Evolutionary conservation across 495 filamentous ascomycete genomes (phyloP).

Genomic region (Bathelium albidoporum): DNA sequence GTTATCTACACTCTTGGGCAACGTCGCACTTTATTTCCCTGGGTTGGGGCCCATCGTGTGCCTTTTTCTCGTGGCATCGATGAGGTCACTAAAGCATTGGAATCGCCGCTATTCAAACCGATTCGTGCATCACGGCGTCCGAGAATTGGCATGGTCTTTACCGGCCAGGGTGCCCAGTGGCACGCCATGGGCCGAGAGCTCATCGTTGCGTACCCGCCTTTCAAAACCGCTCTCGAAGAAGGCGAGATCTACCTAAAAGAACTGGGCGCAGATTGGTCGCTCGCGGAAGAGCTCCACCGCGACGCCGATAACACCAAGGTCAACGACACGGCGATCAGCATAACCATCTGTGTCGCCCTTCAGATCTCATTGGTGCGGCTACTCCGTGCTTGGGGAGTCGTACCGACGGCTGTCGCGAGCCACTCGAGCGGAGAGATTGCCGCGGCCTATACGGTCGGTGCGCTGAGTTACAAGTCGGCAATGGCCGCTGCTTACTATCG

Average conservation of each 20-base stretch:
- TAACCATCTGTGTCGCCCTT: constrained; percentile 22
- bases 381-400: constrained; percentile 24
- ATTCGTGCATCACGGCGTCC: not conserved
- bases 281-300: constrained; percentile 15
- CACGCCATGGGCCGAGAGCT: constrained; percentile 29
- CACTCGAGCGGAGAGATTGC: constrained; percentile 57
- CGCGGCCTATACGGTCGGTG: constrained; percentile 48
- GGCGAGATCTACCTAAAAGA: not conserved
- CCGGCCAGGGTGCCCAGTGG: constrained; percentile 40
- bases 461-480: constrained; percentile 36
- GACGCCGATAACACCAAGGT: constrained; percentile 18
- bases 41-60: not conserved
- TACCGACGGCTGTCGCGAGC: constrained; percentile 37
- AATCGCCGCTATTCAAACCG: not conserved
- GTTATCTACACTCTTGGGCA: not conserved
- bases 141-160: constrained; percentile 27
- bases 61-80: not conserved
- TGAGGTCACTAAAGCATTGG: not conserved
- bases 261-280: constrained; percentile 7
- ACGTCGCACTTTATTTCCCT: not conserved
- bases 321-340: constrained; percentile 11
- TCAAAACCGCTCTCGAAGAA: not conserved
- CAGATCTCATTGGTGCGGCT: constrained; percentile 20
- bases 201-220: not conserved
- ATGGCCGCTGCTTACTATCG: constrained; percentile 35